Conservation (phyloP, 345 rosid species). For the Linum usitatissimum region DNA sequence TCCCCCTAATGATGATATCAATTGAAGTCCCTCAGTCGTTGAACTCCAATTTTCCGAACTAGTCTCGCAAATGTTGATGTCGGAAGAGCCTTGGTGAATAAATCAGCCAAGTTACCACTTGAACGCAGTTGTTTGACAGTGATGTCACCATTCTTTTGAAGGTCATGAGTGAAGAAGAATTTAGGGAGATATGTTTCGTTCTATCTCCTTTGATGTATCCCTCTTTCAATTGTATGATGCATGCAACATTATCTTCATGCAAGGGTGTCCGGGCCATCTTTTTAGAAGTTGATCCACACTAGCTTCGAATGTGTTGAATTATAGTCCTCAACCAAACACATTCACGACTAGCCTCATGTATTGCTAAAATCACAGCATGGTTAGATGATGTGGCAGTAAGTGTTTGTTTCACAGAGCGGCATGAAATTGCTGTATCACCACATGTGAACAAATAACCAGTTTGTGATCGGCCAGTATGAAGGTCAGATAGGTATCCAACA, state of each 20-base stretch:
- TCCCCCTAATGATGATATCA: background rate
- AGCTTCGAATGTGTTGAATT: too few species aligned
- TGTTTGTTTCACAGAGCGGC: background rate
- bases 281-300: too few species aligned
- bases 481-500: background rate
- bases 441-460: background rate
- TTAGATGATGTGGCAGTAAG: background rate
- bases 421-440: background rate
- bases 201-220: background rate
- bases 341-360: too few species aligned
- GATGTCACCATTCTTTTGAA: background rate
- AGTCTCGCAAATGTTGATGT: background rate
- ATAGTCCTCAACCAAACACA: too few species aligned
- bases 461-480: background rate
- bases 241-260: constrained; percentile 1
- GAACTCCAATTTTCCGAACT: background rate
- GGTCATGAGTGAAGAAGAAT: background rate
- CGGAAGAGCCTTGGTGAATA: background rate
- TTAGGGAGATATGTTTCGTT: constrained; percentile 2
- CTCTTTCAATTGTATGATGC: background rate
- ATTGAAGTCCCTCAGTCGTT: background rate
- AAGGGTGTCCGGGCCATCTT: background rate
- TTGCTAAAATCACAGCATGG: background rate
- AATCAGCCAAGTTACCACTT: background rate
- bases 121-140: background rate